These are phyloP conservation scores for Papiliotrema flavescens DNA, from an alignment of 1,284 basidiomycete genomes.

Conservation along the genomic window DNA sequence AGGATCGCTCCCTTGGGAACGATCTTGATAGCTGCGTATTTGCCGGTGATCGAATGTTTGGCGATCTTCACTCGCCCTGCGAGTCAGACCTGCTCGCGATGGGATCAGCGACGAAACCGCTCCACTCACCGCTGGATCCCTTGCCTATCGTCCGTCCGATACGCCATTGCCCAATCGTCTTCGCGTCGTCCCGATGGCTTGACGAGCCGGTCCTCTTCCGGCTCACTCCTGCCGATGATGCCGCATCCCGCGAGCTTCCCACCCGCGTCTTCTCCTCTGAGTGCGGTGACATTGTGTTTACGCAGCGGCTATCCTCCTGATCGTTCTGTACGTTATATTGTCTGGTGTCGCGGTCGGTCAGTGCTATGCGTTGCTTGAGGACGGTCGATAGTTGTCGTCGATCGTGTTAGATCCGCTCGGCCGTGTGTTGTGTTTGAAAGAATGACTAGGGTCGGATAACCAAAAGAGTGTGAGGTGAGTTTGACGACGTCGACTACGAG, in stretches of 20 bases:
- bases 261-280: neutral
- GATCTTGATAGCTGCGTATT: constrained; percentile 95
- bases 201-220: constrained; percentile 3
- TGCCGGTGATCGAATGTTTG: constrained; percentile 77
- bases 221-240: neutral
- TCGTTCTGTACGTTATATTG: neutral
- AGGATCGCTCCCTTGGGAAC: constrained; percentile 80
- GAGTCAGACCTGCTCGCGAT: neutral
- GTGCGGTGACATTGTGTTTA: neutral
- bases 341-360: too few relatives aligned
- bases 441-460: neutral
- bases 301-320: neutral
- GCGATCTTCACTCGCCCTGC: constrained; percentile 88
- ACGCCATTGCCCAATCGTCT: constrained; percentile 84
- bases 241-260: constrained; percentile 1
- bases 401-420: neutral
- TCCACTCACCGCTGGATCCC: constrained; percentile 72
- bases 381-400: too few relatives aligned
- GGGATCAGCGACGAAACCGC: neutral
- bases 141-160: constrained; percentile 90
- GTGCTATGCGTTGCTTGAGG: too few relatives aligned
- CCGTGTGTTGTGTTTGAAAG: neutral
- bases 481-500: too few relatives aligned
- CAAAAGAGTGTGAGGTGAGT: neutral
- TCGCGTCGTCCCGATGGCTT: constrained; percentile 24